Evolutionary conservation across 768 basidiomycete genomes (phyloP).

Genomic region (Boletellus ananiceps): DNA sequence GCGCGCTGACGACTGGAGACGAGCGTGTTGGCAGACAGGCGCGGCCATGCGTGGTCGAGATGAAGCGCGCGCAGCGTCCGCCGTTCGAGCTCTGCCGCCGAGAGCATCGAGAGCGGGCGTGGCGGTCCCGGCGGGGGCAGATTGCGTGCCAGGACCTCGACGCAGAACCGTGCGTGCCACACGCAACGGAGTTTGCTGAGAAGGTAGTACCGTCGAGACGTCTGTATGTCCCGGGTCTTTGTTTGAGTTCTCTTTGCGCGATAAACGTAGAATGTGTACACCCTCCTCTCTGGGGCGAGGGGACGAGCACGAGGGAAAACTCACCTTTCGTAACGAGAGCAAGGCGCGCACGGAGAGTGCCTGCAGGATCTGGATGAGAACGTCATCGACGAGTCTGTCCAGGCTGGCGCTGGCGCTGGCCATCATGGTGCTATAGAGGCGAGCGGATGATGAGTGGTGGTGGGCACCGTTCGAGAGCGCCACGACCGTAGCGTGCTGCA

Average conservation of each 20-base stretch:
- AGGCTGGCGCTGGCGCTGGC: slow-evolving; percentile 4
- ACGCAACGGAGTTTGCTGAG: slow-evolving; percentile 24
- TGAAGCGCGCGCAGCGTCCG: slow-evolving; percentile 27
- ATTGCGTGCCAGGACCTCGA: slow-evolving; percentile 19
- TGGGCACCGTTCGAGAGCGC: slow-evolving; percentile 1
- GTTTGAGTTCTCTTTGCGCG: neutral
- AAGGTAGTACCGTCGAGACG: slow-evolving; percentile 25
- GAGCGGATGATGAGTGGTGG: neutral
- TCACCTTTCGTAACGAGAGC: slow-evolving; percentile 22
- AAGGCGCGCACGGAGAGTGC: slow-evolving; percentile 12
- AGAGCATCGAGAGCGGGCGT: slow-evolving; percentile 10
- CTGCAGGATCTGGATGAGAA: slow-evolving; percentile 21
- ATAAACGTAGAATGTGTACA: neutral
- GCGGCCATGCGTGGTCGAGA: slow-evolving; percentile 23
- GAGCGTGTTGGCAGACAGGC: slow-evolving; percentile 12
- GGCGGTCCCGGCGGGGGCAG: slow-evolving; percentile 20
- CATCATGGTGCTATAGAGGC: neutral
- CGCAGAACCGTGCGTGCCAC: slow-evolving; percentile 21
- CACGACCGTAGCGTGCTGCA: neutral
- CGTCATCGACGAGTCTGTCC: slow-evolving; percentile 26
- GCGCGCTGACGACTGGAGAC: slow-evolving; percentile 1
- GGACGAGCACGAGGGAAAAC: neutral
- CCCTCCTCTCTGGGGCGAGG: too few relatives aligned
- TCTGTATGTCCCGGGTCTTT: slow-evolving; percentile 12
- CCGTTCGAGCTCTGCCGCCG: slow-evolving; percentile 22